Base-by-base conservation (phyloP, 208 protist genomes). In the Porcisia deanei region DNA sequence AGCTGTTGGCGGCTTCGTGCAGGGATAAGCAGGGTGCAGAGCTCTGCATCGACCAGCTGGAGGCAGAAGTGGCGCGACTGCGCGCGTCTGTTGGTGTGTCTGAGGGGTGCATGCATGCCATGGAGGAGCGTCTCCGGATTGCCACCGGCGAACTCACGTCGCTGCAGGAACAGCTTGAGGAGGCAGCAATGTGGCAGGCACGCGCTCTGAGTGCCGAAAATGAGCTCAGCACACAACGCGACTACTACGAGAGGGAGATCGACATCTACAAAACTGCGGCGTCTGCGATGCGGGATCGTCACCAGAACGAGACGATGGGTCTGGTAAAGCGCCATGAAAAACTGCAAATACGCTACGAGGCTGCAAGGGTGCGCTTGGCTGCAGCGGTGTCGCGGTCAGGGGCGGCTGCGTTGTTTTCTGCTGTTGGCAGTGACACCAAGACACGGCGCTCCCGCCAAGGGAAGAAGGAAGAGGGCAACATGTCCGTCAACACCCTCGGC, bases 221-320 rank as follows among this genome's bases (percentile, higher is more conserved):
- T 37, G 86, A 91, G 52, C 60, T 84, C 3, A 18, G 63, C 20
- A 77, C 81, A 14, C 83, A 89, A 68, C 79, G 82, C 20, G 39
- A 52, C 14, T 84, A 83, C 71, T 88, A 86, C 68, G 81, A 83
- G 47, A 61, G 75, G n/a, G 80, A 89, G 77, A 66, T 88, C 12
- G 73, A 68, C 20, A 54, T 91, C 14, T 85, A 83, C 47, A 86
- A 88, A 65, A 85, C 71, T 20, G 85, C 88, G 22, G 55, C 88
- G 64, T 74, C 71, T 53, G 64, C 73, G 20, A 58, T 90, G 69
- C 88, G 91, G 77, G 59, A 79, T 18, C 39, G 64, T 12, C 84
- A 85, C 57, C 81, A 88, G 59, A 55, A 59, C 0, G 88, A 88
- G 61, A 69, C 84, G 57, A 58, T 60, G 58, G 77, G 52, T 16